These are phyloP conservation scores for Madurella fahalii DNA, from an alignment of 2,329 filamentous ascomycete species.

Conservation along the genomic window DNA sequence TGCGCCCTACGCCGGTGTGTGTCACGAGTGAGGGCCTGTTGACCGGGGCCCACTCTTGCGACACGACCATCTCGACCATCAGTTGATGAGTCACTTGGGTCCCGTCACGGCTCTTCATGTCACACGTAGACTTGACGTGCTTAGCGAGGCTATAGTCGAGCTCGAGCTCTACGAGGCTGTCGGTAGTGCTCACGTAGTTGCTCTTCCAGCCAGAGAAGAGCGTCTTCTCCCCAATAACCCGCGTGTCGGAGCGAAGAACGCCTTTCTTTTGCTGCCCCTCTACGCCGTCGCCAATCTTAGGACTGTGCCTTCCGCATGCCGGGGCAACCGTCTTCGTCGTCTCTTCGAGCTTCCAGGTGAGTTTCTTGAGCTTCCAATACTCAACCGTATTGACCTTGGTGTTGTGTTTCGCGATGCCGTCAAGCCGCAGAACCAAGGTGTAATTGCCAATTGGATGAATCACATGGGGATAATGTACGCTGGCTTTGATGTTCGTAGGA, in stretches of 20 bases:
- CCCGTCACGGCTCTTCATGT: constrained; percentile 69
- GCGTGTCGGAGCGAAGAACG: constrained; percentile 67
- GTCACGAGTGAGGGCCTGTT: constrained; percentile 65
- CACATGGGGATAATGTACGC: constrained; percentile 74
- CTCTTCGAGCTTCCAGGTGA: constrained; percentile 93
- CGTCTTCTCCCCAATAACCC: constrained; percentile 74
- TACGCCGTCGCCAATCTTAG: constrained; percentile 45
- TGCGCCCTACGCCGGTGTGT: constrained; percentile 84
- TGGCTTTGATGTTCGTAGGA: constrained; percentile 87
- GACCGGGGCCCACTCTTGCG: constrained; percentile 79
- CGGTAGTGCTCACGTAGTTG: constrained; percentile 44
- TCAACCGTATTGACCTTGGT: constrained; percentile 66
- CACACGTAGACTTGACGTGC: constrained; percentile 66
- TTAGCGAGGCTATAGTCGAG: constrained; percentile 67
- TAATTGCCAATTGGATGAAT: constrained; percentile 84
- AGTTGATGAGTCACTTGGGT: constrained; percentile 80
- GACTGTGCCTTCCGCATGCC: constrained; percentile 71
- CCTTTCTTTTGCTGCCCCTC: constrained; percentile 54
- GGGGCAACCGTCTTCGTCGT: constrained; percentile 73
- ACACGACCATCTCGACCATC: constrained; percentile 88
- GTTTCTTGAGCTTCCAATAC: constrained; percentile 83
- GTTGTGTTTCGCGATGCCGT: constrained; percentile 74
- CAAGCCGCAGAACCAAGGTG: constrained; percentile 72
- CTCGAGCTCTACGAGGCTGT: constrained; percentile 69
- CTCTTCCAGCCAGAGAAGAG: constrained; percentile 89